These are phyloP conservation scores for Cutaneotrichosporon cavernicola DNA, from an alignment of 1,284 basidiomycete species.

Conservation along the genomic window DNA sequence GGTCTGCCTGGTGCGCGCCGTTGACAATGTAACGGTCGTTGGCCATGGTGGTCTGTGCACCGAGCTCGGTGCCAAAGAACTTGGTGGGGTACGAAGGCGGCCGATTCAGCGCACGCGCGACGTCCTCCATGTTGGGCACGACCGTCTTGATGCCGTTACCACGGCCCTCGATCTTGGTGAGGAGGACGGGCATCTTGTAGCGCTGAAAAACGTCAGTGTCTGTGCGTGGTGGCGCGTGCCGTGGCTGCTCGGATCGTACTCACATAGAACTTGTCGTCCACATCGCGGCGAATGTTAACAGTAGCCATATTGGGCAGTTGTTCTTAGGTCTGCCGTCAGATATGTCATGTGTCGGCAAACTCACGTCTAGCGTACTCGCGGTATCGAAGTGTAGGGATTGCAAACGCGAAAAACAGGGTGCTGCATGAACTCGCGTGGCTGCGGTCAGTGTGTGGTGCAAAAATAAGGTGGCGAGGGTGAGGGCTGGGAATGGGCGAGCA, in stretches of 20 bases:
- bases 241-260: slow-evolving; percentile 22
- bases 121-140: slow-evolving; percentile 96
- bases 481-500: neutral
- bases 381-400: slow-evolving; percentile 12
- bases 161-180: slow-evolving; percentile 97
- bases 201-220: slow-evolving; percentile 34
- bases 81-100: slow-evolving; percentile 96
- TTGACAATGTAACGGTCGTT: slow-evolving; percentile 99
- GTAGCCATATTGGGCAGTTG: slow-evolving; percentile 69
- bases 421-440: slow-evolving; percentile 32
- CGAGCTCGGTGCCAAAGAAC: slow-evolving; percentile 98
- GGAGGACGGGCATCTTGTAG: slow-evolving; percentile 82
- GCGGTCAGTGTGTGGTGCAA: neutral
- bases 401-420: slow-evolving; percentile 20
- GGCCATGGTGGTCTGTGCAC: slow-evolving; percentile 94
- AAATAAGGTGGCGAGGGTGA: neutral
- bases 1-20: slow-evolving; percentile 87
- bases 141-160: slow-evolving; percentile 99
- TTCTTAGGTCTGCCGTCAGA: slow-evolving; percentile 23
- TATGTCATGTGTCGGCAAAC: neutral
- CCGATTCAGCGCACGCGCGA: slow-evolving; percentile 90
- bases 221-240: neutral
- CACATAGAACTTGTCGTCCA: slow-evolving; percentile 69
- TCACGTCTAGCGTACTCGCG: slow-evolving; percentile 27
- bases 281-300: slow-evolving; percentile 96